phyloP scores from a whole-genome alignment of 2,329 filamentous ascomycete genomes.

The Apiospora arundinis region DNA sequence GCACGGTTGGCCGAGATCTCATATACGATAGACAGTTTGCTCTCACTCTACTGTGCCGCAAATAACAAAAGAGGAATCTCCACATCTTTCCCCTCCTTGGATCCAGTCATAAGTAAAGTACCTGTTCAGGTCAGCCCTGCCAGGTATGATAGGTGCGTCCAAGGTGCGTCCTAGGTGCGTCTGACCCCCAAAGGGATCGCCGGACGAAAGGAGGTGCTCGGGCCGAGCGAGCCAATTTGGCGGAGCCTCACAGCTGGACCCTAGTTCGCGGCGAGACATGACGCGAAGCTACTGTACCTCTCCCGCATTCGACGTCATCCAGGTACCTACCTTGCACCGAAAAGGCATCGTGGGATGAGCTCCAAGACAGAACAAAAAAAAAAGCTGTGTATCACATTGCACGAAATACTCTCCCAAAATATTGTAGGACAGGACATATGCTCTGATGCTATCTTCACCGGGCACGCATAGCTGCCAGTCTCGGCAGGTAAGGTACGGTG shows the following conservation, averaged over 20 bases:
- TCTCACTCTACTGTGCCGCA: neutral
- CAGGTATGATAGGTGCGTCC: neutral
- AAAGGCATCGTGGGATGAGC: neutral
- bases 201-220: slow-evolving; percentile 21
- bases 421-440: no score
- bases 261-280: neutral
- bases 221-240: slow-evolving; percentile 22
- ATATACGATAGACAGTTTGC: no score
- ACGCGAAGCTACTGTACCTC: slow-evolving; percentile 11
- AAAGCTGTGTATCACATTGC: neutral
- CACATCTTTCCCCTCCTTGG: neutral
- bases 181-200: neutral
- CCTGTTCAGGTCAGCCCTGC: neutral
- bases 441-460: neutral
- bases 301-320: slow-evolving; percentile 9
- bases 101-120: neutral
- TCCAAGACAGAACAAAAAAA: neutral
- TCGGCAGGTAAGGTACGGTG: neutral
- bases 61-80: neutral
- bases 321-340: neutral
- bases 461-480: neutral
- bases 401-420: no score
- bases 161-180: neutral
- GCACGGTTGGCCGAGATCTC: neutral
- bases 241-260: slow-evolving; percentile 18